Percentiles rank a stretch among this genome's conserved stretches.
Conservation (phyloP, 805 yeast genomes). For the Candida odintsovae region DNA sequence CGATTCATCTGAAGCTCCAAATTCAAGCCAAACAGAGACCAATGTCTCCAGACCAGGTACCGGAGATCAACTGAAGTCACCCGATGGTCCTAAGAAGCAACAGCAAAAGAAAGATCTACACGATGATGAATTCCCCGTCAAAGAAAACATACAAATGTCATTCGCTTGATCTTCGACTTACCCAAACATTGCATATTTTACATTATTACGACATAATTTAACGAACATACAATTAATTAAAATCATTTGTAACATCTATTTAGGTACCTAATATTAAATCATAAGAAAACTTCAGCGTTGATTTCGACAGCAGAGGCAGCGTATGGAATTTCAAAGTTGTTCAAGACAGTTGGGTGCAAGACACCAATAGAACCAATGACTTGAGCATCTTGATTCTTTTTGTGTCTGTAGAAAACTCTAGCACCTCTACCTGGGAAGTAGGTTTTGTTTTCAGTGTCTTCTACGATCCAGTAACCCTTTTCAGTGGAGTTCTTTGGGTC, state of each 20-base stretch:
- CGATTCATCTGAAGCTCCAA: neutral
- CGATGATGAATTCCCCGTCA: constrained; percentile 13
- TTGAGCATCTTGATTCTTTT: constrained; percentile 48
- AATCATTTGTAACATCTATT: neutral
- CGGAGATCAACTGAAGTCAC: neutral
- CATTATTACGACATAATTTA: neutral
- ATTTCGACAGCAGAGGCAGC: constrained; percentile 91
- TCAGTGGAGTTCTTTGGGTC: constrained; percentile 36
- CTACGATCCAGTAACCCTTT: constrained; percentile 86
- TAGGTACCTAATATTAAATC: constrained; percentile 10
- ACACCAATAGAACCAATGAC: constrained; percentile 87
- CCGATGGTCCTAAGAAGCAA: neutral
- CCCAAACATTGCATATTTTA: neutral
- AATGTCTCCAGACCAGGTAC: neutral
- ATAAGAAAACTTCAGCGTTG: constrained; percentile 82
- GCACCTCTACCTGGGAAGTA: constrained; percentile 99
- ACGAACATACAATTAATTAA: neutral
- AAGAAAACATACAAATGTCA: constrained; percentile 19
- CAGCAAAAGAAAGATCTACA: neutral
- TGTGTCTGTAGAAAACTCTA: constrained; percentile 65
- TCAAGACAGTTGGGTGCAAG: constrained; percentile 90
- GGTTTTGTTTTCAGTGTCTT: constrained; percentile 58
- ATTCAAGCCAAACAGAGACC: neutral
- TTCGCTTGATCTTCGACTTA: constrained; percentile 9
- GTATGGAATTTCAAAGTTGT: constrained; percentile 81